Evolutionary conservation across 139 green algal genomes (phyloP).

Genomic region (Yamagishiella unicocca): DNA sequence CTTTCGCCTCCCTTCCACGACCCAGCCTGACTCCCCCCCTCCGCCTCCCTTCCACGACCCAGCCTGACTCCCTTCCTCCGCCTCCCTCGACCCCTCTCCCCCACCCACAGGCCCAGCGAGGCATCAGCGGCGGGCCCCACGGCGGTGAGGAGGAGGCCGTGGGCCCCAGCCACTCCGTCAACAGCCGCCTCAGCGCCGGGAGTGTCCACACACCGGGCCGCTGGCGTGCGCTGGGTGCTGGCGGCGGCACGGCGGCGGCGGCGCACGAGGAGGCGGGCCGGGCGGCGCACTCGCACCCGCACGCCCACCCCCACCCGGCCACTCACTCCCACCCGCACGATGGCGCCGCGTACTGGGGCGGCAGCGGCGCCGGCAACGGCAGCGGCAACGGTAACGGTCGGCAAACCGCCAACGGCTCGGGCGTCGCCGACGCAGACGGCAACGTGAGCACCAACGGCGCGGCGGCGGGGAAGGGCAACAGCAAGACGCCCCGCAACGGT

Average conservation of each 20-base stretch:
- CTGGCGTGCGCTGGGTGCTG: background rate
- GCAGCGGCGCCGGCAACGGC: background rate
- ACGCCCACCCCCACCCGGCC: background rate
- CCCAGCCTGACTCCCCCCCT: no score
- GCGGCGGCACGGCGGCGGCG: background rate
- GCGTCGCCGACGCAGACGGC: background rate
- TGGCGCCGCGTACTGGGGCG: background rate
- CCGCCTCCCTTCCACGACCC: no score
- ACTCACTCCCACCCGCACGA: background rate
- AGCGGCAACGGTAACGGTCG: background rate
- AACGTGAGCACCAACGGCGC: constrained; percentile 6
- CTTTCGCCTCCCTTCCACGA: no score
- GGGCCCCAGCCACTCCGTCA: constrained; percentile 36
- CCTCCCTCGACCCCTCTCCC: no score
- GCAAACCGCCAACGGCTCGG: background rate
- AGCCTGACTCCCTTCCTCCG: no score
- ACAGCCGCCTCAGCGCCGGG: constrained; percentile 37
- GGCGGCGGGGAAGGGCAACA: background rate
- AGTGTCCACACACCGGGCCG: constrained; percentile 41
- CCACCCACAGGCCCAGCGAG: background rate
- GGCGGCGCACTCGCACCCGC: background rate
- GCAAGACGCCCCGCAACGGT: background rate
- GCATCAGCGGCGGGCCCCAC: background rate
- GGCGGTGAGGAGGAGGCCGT: background rate
- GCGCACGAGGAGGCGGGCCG: background rate